Evolutionary conservation across 257 asterid genomes (phyloP).

Genomic region (Jasminum sambac): DNA sequence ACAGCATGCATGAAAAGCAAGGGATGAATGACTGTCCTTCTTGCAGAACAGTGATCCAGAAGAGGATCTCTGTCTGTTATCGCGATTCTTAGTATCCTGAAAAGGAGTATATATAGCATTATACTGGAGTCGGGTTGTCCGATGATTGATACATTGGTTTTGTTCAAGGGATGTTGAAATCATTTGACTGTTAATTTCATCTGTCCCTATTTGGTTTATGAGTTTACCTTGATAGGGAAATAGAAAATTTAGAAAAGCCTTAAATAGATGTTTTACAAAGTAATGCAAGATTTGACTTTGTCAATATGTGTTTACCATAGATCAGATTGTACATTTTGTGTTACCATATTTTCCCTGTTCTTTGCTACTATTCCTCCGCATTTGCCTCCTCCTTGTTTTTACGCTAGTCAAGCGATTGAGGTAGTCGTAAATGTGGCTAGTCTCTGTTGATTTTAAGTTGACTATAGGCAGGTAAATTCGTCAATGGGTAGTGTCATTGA

Average conservation of each 20-base stretch:
- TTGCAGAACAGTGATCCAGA: constrained; percentile 60
- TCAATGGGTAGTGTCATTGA: neutral
- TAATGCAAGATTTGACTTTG: constrained; percentile 17
- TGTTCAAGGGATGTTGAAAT: neutral
- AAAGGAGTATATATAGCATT: constrained; percentile 1
- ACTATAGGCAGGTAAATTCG: neutral
- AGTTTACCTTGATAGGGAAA: constrained; percentile 20
- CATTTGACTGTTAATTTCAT: neutral
- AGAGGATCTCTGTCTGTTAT: constrained; percentile 47
- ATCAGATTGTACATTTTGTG: constrained; percentile 18
- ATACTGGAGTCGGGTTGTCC: neutral
- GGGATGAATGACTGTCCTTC: constrained; percentile 81
- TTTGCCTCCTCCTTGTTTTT: neutral
- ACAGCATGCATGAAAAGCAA: constrained; percentile 47
- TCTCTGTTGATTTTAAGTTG: neutral
- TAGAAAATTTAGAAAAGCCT: neutral
- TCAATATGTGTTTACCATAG: neutral
- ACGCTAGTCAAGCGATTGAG: too few species aligned
- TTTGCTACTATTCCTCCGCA: constrained; percentile 3
- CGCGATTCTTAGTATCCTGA: constrained; percentile 13
- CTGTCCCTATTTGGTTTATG: constrained; percentile 4
- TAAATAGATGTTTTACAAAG: neutral
- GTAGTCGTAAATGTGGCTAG: neutral
- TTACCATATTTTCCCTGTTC: neutral
- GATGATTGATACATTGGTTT: constrained; percentile 6